These are phyloP conservation scores for Aureobasidium uvarum DNA, from an alignment of 2,329 filamentous ascomycete species.

Conservation along the genomic window DNA sequence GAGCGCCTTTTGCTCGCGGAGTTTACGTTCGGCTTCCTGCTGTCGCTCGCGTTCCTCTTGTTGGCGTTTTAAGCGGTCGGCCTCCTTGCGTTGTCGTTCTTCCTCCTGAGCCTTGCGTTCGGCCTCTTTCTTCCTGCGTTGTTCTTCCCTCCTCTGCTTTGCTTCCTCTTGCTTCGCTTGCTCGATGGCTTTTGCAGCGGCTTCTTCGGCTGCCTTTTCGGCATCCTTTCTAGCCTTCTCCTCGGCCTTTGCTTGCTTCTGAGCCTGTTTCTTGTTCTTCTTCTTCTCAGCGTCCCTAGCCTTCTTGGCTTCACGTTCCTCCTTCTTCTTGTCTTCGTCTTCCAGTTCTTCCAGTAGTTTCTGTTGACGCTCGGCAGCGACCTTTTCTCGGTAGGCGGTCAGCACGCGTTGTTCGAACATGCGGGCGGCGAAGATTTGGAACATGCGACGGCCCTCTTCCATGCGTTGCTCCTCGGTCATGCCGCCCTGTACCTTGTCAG, in stretches of 20 bases:
- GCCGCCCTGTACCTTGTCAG: slow-evolving; percentile 55
- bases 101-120: slow-evolving; percentile 90
- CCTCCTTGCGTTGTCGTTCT: slow-evolving; percentile 78
- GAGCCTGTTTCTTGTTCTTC: slow-evolving; percentile 87
- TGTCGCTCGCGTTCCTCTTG: slow-evolving; percentile 85
- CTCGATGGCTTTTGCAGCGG: slow-evolving; percentile 70
- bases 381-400: slow-evolving; percentile 96
- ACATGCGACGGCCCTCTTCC: slow-evolving; percentile 98
- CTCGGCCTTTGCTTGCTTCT: slow-evolving; percentile 86
- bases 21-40: slow-evolving; percentile 80
- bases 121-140: slow-evolving; percentile 84
- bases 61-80: slow-evolving; percentile 72
- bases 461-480: slow-evolving; percentile 99
- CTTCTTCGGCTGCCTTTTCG: slow-evolving; percentile 84
- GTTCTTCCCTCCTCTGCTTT: slow-evolving; percentile 79
- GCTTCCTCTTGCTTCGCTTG: slow-evolving; percentile 78
- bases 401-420: slow-evolving; percentile 99
- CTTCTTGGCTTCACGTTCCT: slow-evolving; percentile 85
- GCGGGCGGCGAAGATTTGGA: slow-evolving; percentile 96
- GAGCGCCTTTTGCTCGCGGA: slow-evolving; percentile 72
- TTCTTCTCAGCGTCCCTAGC: slow-evolving; percentile 91
- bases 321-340: slow-evolving; percentile 74
- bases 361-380: slow-evolving; percentile 85
- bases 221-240: slow-evolving; percentile 85
- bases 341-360: slow-evolving; percentile 88